A percentile compares a stretch with the other conserved stretches of the same genome.
phyloP scores from a whole-genome alignment of 345 rosid species.

The Passiflora organensis region DNA sequence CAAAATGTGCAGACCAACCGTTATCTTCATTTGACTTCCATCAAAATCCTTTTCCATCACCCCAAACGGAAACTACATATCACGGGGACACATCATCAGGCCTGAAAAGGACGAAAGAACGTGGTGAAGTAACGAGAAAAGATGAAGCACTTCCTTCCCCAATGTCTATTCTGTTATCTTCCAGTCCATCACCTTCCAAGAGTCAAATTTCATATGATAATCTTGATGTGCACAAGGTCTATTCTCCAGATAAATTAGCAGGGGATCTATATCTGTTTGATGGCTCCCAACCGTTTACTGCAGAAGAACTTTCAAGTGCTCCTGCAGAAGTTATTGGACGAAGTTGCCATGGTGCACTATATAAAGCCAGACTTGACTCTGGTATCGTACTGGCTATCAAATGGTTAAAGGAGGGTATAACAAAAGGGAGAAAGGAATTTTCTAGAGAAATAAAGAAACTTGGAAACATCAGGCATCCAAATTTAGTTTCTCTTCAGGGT shows the following conservation, averaged over 20 bases:
- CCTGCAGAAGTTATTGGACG: conserved; percentile 84
- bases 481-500: conserved; percentile 74
- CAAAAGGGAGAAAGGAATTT: conserved; percentile 76
- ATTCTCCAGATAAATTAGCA: conserved; percentile 62
- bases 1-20: conserved; percentile 34
- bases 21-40: conserved; percentile 39
- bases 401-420: conserved; percentile 83
- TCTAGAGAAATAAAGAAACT: conserved; percentile 86
- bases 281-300: conserved; percentile 50
- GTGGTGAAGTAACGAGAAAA: conserved; percentile 26
- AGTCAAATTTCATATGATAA: conserved; percentile 35
- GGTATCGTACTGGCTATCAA: conserved; percentile 60
- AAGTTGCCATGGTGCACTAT: conserved; percentile 79
- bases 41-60: conserved; percentile 28
- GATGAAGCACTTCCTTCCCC: conserved; percentile 49
- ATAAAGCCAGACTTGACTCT: conserved; percentile 65
- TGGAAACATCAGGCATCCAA: conserved; percentile 75
- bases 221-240: conserved; percentile 31
- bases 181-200: conserved; percentile 49
- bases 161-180: conserved; percentile 45
- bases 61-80: conserved; percentile 22
- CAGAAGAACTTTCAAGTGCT: conserved; percentile 79
- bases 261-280: conserved; percentile 76
- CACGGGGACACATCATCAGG: conserved; percentile 38
- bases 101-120: conserved; percentile 23